Conservation (phyloP, 2,329 filamentous ascomycete genomes). For the Whalleya microplaca region DNA sequence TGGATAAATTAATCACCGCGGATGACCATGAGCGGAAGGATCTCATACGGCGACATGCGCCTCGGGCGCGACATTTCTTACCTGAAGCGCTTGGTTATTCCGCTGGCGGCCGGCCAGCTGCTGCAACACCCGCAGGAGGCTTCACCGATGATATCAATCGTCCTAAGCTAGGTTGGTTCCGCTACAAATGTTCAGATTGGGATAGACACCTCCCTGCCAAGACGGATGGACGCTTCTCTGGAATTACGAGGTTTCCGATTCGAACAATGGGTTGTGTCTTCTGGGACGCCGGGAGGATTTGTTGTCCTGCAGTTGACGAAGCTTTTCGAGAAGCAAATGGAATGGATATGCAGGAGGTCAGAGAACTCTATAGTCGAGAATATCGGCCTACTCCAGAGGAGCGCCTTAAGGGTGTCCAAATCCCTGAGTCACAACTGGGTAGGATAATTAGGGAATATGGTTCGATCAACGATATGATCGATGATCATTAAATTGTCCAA, state of each 20-base stretch:
- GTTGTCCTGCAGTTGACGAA: slow-evolving; percentile 10
- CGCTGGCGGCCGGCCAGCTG: too few species aligned
- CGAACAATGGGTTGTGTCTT: background rate
- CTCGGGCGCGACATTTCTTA: background rate
- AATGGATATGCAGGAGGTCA: background rate
- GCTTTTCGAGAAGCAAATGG: background rate
- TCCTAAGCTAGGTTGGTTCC: background rate
- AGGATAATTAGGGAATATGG: background rate
- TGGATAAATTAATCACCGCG: background rate
- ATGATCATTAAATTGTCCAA: too few species aligned
- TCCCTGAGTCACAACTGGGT: background rate
- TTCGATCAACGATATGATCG: too few species aligned
- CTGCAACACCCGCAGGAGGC: too few species aligned
- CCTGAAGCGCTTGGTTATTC: background rate
- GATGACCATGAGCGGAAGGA: background rate
- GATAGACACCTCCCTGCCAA: too few species aligned
- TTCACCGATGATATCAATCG: background rate
- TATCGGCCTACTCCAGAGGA: background rate
- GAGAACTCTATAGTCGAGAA: background rate
- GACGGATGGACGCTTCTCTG: background rate
- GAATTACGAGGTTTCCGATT: too few species aligned
- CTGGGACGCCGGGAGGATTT: slow-evolving; percentile 7
- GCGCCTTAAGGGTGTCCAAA: background rate
- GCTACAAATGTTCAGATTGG: background rate
- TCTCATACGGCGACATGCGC: background rate